A percentile compares a stretch with the other conserved stretches of the same genome.
These are phyloP conservation scores for Cubamyces lactineus DNA, from an alignment of 768 basidiomycete genomes.

Conservation along the genomic window DNA sequence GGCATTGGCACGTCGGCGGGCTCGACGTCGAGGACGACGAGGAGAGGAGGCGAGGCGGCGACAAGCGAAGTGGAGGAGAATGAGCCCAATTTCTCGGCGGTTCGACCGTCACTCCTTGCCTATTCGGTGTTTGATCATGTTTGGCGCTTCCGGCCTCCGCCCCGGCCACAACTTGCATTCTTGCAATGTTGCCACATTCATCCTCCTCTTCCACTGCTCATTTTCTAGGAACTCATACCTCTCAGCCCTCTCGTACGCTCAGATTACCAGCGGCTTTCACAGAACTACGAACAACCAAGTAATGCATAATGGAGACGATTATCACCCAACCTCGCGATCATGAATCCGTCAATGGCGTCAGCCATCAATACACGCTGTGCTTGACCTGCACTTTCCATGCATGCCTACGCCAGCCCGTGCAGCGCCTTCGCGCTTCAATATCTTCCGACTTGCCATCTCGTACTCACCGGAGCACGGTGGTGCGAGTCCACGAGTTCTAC, in stretches of 20 bases:
- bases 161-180: not conserved
- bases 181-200: not conserved
- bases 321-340: not conserved
- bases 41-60: constrained; percentile 6
- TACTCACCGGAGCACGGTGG: constrained; percentile 7
- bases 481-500: constrained; percentile 13
- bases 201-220: too few species aligned
- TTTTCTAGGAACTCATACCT: too few species aligned
- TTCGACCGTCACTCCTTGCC: constrained; percentile 10
- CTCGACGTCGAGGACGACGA: constrained; percentile 15
- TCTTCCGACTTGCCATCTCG: not conserved
- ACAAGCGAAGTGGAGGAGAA: constrained; percentile 19
- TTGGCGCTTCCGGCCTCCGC: constrained; percentile 20
- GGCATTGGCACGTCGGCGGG: constrained; percentile 29
- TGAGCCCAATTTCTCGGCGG: constrained; percentile 21
- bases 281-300: too few species aligned
- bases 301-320: not conserved
- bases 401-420: constrained; percentile 2
- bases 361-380: constrained; percentile 9
- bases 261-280: too few species aligned
- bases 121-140: constrained; percentile 23
- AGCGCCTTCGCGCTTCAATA: constrained; percentile 6
- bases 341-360: not conserved
- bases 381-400: constrained; percentile 1
- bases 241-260: too few species aligned